Base-by-base conservation (phyloP, 2,329 filamentous ascomycete genomes). In the Fusarium sp. region DNA sequence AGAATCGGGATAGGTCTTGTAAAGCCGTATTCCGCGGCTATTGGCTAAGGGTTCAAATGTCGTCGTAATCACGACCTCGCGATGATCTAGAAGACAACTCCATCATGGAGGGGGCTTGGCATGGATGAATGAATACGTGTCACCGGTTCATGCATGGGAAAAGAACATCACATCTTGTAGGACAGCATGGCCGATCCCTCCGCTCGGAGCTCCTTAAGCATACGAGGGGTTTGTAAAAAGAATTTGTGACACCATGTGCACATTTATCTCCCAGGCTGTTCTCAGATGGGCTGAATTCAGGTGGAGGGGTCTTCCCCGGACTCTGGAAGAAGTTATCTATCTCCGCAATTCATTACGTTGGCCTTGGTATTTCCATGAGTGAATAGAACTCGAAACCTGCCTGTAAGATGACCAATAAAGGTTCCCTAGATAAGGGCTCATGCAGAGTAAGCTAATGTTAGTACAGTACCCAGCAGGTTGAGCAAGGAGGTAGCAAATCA, bases 301-400 rank as follows among this genome's bases (percentile, higher is more conserved):
- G 22, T 44, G 46, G 38, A 54, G 42, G 46, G 61, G 44, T 65
- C 19, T 60, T 59, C 46, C 46, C 61, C 62, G 31, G 62, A 65
- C 31, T 54, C n/a, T 31, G 31, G 31, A 52, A 21, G 34, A 42
- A 39, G 31, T 49, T 26, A 52, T 42, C 40, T 65, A 43, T 64
- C 53, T 65, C 53, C 36, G 54, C 53, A 65, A 65, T 69, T 39
- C 49, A 66, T 70, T 69, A 71, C 64, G 68, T 71, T 46, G 49
- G 38, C 49, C 36, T 71, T 62, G 58, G 19, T 21, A 44, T 65
- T 70, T 71, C 45, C 45, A 71, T 70, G 67, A 62, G 67, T 49
- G 53, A 54, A 57, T 28, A 54, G 42, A 67, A 64, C 36, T 56
- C 42, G 28, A 28, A 38, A 21, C 45, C 38, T 53, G 56, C 34